These are phyloP conservation scores for Penicillium coffeae DNA, from an alignment of 495 filamentous ascomycete genomes.

Conservation along the genomic window DNA sequence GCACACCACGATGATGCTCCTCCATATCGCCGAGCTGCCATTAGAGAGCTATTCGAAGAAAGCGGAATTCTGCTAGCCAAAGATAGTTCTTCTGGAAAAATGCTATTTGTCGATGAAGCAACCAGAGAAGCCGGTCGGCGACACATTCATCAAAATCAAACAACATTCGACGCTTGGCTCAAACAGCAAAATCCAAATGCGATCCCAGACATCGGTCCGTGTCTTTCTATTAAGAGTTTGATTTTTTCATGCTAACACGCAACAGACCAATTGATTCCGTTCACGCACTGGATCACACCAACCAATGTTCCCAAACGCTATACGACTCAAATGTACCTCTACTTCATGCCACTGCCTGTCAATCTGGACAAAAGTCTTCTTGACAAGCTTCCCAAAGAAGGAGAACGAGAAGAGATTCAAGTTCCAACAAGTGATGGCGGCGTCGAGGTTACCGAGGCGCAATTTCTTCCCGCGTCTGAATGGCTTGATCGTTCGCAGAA, in stretches of 20 bases:
- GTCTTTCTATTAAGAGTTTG: not conserved
- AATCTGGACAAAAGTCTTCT: constrained; percentile 33
- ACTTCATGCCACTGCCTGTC: constrained; percentile 72
- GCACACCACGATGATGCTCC: constrained; percentile 62
- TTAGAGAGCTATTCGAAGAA: constrained; percentile 93
- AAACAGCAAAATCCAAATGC: constrained; percentile 54
- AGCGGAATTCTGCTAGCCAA: constrained; percentile 82
- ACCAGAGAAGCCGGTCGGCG: constrained; percentile 63
- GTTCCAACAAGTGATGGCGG: constrained; percentile 79
- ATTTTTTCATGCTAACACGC: not conserved
- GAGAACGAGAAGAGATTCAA: constrained; percentile 37
- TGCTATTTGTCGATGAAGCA: constrained; percentile 55
- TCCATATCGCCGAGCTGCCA: constrained; percentile 71
- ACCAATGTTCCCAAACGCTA: constrained; percentile 66
- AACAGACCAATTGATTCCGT: constrained; percentile 66
- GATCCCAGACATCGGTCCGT: constrained; percentile 61
- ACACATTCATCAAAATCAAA: constrained; percentile 57
- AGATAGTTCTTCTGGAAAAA: constrained; percentile 34
- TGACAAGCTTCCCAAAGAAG: constrained; percentile 29
- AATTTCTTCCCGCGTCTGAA: constrained; percentile 62
- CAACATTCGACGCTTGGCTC: constrained; percentile 67
- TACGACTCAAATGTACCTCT: constrained; percentile 93
- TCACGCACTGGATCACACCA: constrained; percentile 91
- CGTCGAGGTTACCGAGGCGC: constrained; percentile 75
- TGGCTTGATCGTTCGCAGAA: constrained; percentile 62